Conservation (phyloP, 2,329 filamentous ascomycete species). For the Clarireedia homoeocarpa region DNA sequence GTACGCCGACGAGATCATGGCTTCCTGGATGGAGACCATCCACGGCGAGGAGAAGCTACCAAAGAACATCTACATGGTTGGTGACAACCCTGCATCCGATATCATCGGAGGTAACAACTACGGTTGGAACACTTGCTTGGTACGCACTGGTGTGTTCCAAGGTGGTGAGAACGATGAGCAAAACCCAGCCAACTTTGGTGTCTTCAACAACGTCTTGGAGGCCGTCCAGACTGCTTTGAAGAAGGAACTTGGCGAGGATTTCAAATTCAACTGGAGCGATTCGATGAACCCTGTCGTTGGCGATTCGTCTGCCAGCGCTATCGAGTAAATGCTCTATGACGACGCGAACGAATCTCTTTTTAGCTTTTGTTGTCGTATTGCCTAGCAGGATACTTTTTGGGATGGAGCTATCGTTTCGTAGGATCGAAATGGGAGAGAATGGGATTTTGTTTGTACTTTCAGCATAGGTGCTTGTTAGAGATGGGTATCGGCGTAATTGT, state of each 20-base stretch:
- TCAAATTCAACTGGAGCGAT: conserved; percentile 66
- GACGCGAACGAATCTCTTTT: conserved; percentile 5
- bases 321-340: conserved; percentile 37
- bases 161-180: conserved; percentile 68
- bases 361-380: not conserved
- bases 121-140: conserved; percentile 73
- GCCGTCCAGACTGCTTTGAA: conserved; percentile 59
- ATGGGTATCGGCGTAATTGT: not conserved
- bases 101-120: conserved; percentile 75
- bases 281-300: conserved; percentile 60
- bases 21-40: conserved; percentile 67
- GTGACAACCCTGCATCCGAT: conserved; percentile 67
- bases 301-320: conserved; percentile 43
- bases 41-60: conserved; percentile 47
- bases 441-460: not conserved
- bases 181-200: conserved; percentile 70
- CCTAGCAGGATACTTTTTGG: not conserved
- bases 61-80: conserved; percentile 68
- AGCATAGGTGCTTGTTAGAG: conserved; percentile 1
- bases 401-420: not conserved
- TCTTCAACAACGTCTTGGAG: conserved; percentile 66
- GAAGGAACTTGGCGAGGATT: conserved; percentile 66
- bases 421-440: not conserved
- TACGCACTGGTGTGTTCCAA: conserved; percentile 58
- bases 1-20: conserved; percentile 67